These are phyloP conservation scores for Apiospora saccharicola DNA, from an alignment of 2,329 filamentous ascomycete genomes.

Conservation along the genomic window DNA sequence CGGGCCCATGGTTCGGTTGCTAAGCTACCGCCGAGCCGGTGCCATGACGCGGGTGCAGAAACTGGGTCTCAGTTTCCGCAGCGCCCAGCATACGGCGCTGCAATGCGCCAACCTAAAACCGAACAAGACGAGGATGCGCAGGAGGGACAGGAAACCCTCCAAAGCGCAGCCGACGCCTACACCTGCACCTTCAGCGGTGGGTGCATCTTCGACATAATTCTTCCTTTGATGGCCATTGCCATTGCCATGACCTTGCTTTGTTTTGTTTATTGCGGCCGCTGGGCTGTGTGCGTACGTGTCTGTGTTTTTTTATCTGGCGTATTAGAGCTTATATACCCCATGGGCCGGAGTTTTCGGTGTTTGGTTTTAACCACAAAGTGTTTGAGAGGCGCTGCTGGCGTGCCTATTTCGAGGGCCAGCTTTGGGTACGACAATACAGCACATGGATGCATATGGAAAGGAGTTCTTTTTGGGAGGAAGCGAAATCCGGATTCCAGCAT, in stretches of 20 bases:
- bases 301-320: constrained; percentile 14
- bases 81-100: constrained; percentile 23
- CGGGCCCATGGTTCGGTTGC: constrained; percentile 16
- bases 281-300: neutral
- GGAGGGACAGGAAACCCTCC: constrained; percentile 20
- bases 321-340: constrained; percentile 22
- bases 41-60: constrained; percentile 20
- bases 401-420: constrained; percentile 14
- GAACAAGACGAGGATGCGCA: constrained; percentile 22
- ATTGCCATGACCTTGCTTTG: neutral
- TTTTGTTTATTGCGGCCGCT: neutral
- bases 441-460: constrained; percentile 19
- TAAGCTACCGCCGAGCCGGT: constrained; percentile 24
- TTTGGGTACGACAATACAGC: constrained; percentile 9
- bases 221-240: neutral
- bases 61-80: constrained; percentile 21
- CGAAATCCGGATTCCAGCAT: constrained; percentile 6
- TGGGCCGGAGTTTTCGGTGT: constrained; percentile 22
- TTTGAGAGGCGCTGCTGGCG: constrained; percentile 1
- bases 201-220: constrained; percentile 9
- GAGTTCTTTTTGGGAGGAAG: constrained; percentile 3
- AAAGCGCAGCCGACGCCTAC: constrained; percentile 5
- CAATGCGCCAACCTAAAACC: constrained; percentile 22
- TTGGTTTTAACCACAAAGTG: constrained; percentile 5
- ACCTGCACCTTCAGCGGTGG: neutral